Percentiles rank a stretch among this genome's conserved stretches.
phyloP scores from a whole-genome alignment of 495 filamentous ascomycete genomes.

The Cenococcum geophilum region DNA sequence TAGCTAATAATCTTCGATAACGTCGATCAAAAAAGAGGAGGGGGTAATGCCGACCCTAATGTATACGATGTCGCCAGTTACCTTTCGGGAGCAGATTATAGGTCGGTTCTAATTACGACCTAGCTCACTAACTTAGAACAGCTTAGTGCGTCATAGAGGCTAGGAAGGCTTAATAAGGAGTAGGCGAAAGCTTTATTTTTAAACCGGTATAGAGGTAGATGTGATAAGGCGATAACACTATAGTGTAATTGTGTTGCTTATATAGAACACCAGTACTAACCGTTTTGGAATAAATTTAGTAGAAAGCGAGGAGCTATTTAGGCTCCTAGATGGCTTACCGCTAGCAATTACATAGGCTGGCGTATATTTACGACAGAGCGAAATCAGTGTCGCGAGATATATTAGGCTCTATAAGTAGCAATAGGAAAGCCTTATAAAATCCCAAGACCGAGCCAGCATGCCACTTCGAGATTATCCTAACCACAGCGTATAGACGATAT shows the following conservation, averaged over 20 bases:
- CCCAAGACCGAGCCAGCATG: background rate
- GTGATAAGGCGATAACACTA: too few species aligned
- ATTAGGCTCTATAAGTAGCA: conserved; percentile 7
- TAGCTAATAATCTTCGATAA: conserved; percentile 35
- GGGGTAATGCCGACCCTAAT: conserved; percentile 12
- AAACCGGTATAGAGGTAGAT: conserved; percentile 1
- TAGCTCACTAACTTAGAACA: conserved; percentile 24
- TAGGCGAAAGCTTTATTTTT: conserved; percentile 7
- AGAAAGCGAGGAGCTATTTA: conserved; percentile 8
- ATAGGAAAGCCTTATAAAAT: background rate
- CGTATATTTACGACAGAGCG: conserved; percentile 7
- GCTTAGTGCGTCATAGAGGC: background rate
- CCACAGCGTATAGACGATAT: conserved; percentile 7
- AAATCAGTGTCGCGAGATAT: conserved; percentile 1
- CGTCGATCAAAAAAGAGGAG: conserved; percentile 2
- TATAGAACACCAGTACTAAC: too few species aligned
- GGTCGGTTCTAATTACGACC: conserved; percentile 40
- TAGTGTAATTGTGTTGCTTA: too few species aligned
- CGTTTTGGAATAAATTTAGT: background rate
- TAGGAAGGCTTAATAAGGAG: conserved; percentile 19
- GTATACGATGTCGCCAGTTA: conserved; percentile 34
- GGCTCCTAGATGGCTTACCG: conserved; percentile 23
- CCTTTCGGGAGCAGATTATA: conserved; percentile 35
- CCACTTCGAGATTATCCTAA: background rate
- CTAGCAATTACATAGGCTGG: conserved; percentile 24